Conservation (phyloP, 805 yeast species). For the Candida endomychidarum region DNA sequence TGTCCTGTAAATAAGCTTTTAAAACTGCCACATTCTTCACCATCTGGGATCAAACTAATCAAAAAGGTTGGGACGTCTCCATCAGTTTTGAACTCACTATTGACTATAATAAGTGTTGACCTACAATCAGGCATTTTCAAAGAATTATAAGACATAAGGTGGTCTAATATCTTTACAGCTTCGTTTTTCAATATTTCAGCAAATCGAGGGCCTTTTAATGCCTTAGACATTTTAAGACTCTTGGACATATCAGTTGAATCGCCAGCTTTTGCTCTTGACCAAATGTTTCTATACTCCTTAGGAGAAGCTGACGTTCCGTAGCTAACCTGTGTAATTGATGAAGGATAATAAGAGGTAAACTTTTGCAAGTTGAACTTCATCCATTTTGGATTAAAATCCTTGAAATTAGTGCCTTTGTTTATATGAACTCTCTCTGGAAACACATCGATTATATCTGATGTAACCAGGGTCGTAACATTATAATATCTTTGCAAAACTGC, state of each 20-base stretch:
- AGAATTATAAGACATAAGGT: too few relatives aligned
- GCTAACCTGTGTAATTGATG: not conserved
- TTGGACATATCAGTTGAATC: not conserved
- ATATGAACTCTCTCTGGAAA: not conserved
- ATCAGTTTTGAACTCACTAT: not conserved
- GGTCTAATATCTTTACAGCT: too few relatives aligned
- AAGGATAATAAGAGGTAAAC: not conserved
- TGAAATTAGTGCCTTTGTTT: not conserved
- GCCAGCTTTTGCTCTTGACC: not conserved
- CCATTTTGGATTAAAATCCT: too few relatives aligned
- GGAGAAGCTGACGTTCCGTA: not conserved
- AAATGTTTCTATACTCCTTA: not conserved
- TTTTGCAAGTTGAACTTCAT: not conserved
- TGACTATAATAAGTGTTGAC: not conserved
- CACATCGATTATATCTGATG: constrained; percentile 1
- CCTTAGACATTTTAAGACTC: not conserved
- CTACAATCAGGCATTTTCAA: too few relatives aligned
- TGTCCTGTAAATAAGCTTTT: not conserved
- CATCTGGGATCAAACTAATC: not conserved
- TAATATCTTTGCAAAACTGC: constrained; percentile 1
- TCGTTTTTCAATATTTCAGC: too few relatives aligned
- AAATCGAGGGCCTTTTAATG: not conserved
- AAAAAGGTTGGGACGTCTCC: not conserved
- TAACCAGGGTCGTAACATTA: not conserved
- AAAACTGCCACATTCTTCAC: not conserved